Percentiles rank a stretch among this genome's conserved stretches.
These are phyloP conservation scores for Mycena latifolia DNA, from an alignment of 768 basidiomycete species.

Conservation along the genomic window DNA sequence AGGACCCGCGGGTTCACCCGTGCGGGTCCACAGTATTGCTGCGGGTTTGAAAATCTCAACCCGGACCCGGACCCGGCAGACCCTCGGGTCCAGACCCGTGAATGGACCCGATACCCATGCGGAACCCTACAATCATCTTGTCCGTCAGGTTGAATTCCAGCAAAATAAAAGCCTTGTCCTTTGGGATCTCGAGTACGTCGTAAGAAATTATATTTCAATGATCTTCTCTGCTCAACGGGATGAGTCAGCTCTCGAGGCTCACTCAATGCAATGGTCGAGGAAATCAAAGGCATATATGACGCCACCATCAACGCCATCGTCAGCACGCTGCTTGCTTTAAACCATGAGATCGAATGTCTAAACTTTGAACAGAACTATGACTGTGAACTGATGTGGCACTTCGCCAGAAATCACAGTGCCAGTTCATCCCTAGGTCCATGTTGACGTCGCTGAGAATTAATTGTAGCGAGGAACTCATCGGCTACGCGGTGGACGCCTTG, in stretches of 20 bases:
- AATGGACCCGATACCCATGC: too few species aligned
- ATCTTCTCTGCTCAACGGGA: too few species aligned
- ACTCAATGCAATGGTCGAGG: background rate
- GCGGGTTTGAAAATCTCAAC: too few species aligned
- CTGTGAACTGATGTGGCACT: slow-evolving; percentile 13
- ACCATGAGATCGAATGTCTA: slow-evolving; percentile 4
- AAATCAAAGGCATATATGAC: slow-evolving; percentile 4
- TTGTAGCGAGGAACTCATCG: slow-evolving; percentile 12
- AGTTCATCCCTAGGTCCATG: slow-evolving; percentile 13
- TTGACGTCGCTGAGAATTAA: slow-evolving; percentile 15
- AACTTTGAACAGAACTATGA: slow-evolving; percentile 3
- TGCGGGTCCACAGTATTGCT: too few species aligned
- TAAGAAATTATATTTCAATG: too few species aligned
- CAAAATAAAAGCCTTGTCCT: slow-evolving; percentile 12
- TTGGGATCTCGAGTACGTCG: slow-evolving; percentile 9
- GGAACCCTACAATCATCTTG: background rate
- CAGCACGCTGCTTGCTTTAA: slow-evolving; percentile 4
- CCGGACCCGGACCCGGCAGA: too few species aligned
- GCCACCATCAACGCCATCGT: background rate
- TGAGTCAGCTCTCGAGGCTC: too few species aligned
- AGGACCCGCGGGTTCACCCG: too few species aligned
- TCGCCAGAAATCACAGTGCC: slow-evolving; percentile 14
- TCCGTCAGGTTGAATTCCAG: background rate
- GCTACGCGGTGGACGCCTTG: slow-evolving; percentile 9
- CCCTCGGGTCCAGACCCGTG: too few species aligned